Evolutionary conservation across 345 rosid genomes (phyloP).

Genomic region (Clausena lansium): DNA sequence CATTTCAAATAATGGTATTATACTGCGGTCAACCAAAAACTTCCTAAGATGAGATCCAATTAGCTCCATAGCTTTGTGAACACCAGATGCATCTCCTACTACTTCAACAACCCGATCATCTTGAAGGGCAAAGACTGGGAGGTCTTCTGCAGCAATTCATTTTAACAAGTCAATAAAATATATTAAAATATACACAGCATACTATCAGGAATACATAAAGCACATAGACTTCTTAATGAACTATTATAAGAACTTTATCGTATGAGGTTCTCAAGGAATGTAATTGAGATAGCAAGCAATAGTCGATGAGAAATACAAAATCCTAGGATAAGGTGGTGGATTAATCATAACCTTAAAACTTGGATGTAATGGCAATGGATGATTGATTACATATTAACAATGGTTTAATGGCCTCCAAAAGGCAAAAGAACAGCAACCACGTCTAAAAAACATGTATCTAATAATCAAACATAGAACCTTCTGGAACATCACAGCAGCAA

Average conservation of each 20-base stretch:
- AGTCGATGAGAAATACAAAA: background rate
- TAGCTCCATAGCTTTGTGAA: conserved; percentile 90
- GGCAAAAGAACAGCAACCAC: background rate
- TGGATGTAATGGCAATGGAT: background rate
- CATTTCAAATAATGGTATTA: conserved; percentile 84
- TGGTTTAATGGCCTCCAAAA: background rate
- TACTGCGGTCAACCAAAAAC: conserved; percentile 95
- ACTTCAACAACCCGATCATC: conserved; percentile 98
- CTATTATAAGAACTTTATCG: background rate
- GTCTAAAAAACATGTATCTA: background rate
- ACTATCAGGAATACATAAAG: conserved; percentile 2
- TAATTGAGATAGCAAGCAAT: background rate
- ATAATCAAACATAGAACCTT: background rate
- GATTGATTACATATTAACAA: background rate
- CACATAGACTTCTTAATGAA: background rate
- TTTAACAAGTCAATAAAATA: conserved; percentile 8
- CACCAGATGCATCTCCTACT: conserved; percentile 76
- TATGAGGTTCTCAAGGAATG: background rate
- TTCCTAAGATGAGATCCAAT: conserved; percentile 94
- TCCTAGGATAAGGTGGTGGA: background rate
- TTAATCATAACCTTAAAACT: background rate
- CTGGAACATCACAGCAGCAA: background rate
- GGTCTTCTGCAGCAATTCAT: conserved; percentile 65
- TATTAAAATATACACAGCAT: background rate
- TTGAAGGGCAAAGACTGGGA: conserved; percentile 94